Percentiles rank a stretch among this genome's conserved stretches.
Conservation (phyloP, 768 basidiomycete species). For the Filobasidium floriforme region DNA sequence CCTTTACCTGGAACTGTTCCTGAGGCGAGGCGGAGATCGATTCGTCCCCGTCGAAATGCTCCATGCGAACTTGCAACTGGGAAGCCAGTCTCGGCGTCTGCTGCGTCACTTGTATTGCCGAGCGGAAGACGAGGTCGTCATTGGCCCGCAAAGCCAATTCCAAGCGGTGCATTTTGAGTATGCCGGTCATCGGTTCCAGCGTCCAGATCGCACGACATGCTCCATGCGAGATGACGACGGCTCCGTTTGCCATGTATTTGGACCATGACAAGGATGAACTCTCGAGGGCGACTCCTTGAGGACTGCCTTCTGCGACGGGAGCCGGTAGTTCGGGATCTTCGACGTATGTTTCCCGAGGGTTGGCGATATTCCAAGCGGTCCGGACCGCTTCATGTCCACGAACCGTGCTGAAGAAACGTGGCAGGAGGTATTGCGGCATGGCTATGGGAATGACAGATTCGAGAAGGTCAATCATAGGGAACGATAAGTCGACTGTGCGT, state of each 20-base stretch:
- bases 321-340: not conserved
- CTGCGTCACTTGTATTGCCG: not conserved
- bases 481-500: not conserved
- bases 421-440: not conserved
- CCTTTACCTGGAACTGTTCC: not conserved
- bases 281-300: constrained; percentile 1
- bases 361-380: constrained; percentile 1
- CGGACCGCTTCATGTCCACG: not conserved
- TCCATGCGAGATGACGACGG: constrained; percentile 2
- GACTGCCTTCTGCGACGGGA: constrained; percentile 1
- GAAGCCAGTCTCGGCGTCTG: not conserved
- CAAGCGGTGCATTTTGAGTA: constrained; percentile 1
- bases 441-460: not conserved
- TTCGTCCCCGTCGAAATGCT: not conserved
- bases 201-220: constrained; percentile 9
- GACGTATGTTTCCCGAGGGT: constrained; percentile 2
- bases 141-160: constrained; percentile 4
- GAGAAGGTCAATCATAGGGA: not conserved
- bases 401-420: not conserved
- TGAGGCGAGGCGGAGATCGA: constrained; percentile 1
- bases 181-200: not conserved
- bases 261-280: not conserved
- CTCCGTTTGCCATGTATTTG: not conserved
- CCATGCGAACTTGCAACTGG: constrained; percentile 4
- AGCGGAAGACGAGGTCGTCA: constrained; percentile 8